Conservation (phyloP, 495 filamentous ascomycete genomes). For the Apiosordaria backusii region DNA sequence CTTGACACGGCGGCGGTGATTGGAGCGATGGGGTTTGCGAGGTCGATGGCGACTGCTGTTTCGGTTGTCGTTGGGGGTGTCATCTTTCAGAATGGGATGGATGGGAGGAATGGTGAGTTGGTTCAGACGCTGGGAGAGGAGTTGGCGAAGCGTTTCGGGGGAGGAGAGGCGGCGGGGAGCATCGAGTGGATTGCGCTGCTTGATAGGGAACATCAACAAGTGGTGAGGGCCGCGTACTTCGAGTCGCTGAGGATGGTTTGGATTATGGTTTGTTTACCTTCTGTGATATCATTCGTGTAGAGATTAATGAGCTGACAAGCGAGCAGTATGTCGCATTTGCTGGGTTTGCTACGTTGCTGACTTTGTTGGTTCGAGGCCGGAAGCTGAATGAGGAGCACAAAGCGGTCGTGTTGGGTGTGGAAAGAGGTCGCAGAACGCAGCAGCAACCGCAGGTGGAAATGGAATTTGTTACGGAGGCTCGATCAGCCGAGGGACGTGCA, state of each 20-base stretch:
- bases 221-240: conserved; percentile 51
- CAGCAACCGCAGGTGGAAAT: neutral
- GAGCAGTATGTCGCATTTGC: conserved; percentile 4
- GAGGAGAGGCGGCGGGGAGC: conserved; percentile 51
- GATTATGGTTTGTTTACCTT: conserved; percentile 41
- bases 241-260: conserved; percentile 61
- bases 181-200: conserved; percentile 51
- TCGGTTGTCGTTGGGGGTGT: conserved; percentile 72
- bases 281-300: neutral
- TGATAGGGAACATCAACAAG: conserved; percentile 38
- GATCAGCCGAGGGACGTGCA: neutral
- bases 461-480: neutral
- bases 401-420: conserved; percentile 23
- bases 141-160: conserved; percentile 37
- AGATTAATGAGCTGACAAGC: neutral
- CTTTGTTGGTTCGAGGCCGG: conserved; percentile 48
- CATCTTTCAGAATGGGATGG: conserved; percentile 62
- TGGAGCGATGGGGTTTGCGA: conserved; percentile 65
- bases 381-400: conserved; percentile 54
- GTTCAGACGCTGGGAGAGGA: conserved; percentile 34
- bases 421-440: neutral
- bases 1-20: conserved; percentile 69
- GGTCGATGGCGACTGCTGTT: conserved; percentile 64
- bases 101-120: conserved; percentile 31
- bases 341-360: conserved; percentile 10